phyloP scores from a whole-genome alignment of 768 basidiomycete genomes.

The Xerocomus brunneocitrinus region DNA sequence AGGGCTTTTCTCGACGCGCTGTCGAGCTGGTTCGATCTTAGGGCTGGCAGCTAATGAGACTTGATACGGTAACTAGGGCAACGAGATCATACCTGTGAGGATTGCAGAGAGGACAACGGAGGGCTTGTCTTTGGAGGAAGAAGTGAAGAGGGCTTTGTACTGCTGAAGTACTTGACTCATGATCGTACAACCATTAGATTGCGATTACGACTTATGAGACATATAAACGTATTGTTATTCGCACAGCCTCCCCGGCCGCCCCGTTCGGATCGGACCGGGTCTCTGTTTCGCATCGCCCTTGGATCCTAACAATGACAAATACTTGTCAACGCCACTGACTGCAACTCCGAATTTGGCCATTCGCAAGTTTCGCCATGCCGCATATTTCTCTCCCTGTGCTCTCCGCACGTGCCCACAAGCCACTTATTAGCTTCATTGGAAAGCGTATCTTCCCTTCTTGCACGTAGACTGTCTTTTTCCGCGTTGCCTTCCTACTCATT shows the following conservation, averaged over 20 bases:
- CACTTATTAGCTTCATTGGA: slow-evolving; percentile 61
- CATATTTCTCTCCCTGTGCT: slow-evolving; percentile 33
- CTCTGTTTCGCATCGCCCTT: slow-evolving; percentile 17
- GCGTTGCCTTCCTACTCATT: not conserved
- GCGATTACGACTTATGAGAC: not conserved
- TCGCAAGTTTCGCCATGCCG: slow-evolving; percentile 19
- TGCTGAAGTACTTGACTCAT: slow-evolving; percentile 17
- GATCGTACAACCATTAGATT: slow-evolving; percentile 1
- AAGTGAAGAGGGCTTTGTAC: slow-evolving; percentile 15
- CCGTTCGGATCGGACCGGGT: slow-evolving; percentile 4
- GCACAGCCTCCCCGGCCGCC: slow-evolving; percentile 12
- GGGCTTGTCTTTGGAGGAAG: slow-evolving; percentile 3
- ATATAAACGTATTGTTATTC: not conserved
- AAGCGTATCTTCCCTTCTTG: slow-evolving; percentile 49
- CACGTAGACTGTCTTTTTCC: slow-evolving; percentile 21
- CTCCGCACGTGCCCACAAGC: slow-evolving; percentile 46
- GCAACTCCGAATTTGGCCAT: slow-evolving; percentile 1
- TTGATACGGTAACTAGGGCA: slow-evolving; percentile 5
- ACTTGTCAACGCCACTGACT: slow-evolving; percentile 4
- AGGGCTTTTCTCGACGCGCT: slow-evolving; percentile 47
- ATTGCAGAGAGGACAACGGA: slow-evolving; percentile 15
- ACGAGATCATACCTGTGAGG: slow-evolving; percentile 9
- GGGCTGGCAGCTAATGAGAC: slow-evolving; percentile 13
- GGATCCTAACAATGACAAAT: slow-evolving; percentile 21
- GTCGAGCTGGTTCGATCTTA: slow-evolving; percentile 27